Conservation (phyloP, 805 yeast species). For the Sporopachydermia quercuum region DNA sequence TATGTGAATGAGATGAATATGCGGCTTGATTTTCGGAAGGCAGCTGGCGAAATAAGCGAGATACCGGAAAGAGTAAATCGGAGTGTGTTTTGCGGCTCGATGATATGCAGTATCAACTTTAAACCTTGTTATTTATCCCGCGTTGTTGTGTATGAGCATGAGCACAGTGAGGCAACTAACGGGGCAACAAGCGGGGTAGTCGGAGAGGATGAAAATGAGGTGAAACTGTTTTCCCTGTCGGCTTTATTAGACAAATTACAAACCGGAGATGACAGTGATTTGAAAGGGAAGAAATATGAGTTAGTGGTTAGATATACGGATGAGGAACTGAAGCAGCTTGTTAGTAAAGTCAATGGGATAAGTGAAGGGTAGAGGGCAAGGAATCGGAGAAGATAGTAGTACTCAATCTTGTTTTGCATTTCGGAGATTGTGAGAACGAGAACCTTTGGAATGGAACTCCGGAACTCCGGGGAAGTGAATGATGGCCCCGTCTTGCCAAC, state of each 20-base stretch:
- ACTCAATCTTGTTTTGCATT: too few relatives aligned
- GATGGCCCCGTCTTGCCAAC: too few relatives aligned
- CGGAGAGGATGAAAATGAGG: background rate
- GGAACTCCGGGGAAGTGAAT: too few relatives aligned
- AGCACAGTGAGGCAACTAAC: too few relatives aligned
- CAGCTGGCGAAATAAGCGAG: too few relatives aligned
- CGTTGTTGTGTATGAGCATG: background rate
- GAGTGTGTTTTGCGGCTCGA: background rate
- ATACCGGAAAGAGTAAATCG: background rate
- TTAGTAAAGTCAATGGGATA: background rate
- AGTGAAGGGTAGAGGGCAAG: conserved; percentile 2
- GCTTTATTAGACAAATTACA: background rate
- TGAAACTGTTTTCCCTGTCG: background rate
- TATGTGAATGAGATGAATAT: conserved; percentile 1
- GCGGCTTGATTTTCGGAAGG: background rate
- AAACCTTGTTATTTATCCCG: background rate
- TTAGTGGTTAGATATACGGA: background rate
- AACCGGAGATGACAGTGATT: background rate
- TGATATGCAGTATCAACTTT: background rate
- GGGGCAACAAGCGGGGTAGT: too few relatives aligned
- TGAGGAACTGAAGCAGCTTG: background rate
- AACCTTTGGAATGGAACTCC: too few relatives aligned
- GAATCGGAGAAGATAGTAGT: too few relatives aligned
- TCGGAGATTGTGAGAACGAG: too few relatives aligned
- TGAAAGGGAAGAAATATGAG: background rate